phyloP scores from a whole-genome alignment of 208 protist genomes.

The Tritrichomonas foetus region DNA sequence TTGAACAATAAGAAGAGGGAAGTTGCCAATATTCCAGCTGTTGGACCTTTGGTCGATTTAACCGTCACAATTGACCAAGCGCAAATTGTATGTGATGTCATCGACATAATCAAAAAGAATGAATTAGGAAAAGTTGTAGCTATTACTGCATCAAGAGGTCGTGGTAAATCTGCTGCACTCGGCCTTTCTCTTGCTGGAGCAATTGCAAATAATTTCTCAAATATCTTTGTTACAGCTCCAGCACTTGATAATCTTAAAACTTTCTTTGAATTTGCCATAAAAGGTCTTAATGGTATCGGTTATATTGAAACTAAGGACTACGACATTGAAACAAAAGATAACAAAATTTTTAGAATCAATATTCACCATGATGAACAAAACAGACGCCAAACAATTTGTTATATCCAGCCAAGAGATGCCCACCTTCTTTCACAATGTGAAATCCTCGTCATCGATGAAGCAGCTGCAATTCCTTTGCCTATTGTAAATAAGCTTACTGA shows the following conservation, averaged over 20 bases:
- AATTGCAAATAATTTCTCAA: conserved; percentile 91
- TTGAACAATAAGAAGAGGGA: background rate
- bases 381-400: conserved; percentile 96
- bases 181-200: conserved; percentile 85
- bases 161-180: conserved; percentile 89
- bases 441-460: conserved; percentile 96
- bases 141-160: conserved; percentile 87
- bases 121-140: conserved; percentile 84
- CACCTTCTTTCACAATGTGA: conserved; percentile 47
- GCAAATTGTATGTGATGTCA: conserved; percentile 86
- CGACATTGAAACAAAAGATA: conserved; percentile 82
- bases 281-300: conserved; percentile 77
- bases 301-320: conserved; percentile 84
- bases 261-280: conserved; percentile 97
- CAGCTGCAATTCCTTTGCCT: conserved; percentile 96
- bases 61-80: conserved; percentile 85
- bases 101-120: conserved; percentile 92
- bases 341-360: conserved; percentile 85
- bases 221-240: conserved; percentile 97
- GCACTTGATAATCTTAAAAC: conserved; percentile 76
- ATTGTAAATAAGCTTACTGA: conserved; percentile 85
- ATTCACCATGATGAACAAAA: conserved; percentile 71
- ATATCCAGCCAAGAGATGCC: conserved; percentile 72
- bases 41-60: conserved; percentile 76
- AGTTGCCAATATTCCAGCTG: conserved; percentile 50